Evolutionary conservation across 2,329 filamentous ascomycete genomes (phyloP).

Genomic region (Cyphellophora attinorum): DNA sequence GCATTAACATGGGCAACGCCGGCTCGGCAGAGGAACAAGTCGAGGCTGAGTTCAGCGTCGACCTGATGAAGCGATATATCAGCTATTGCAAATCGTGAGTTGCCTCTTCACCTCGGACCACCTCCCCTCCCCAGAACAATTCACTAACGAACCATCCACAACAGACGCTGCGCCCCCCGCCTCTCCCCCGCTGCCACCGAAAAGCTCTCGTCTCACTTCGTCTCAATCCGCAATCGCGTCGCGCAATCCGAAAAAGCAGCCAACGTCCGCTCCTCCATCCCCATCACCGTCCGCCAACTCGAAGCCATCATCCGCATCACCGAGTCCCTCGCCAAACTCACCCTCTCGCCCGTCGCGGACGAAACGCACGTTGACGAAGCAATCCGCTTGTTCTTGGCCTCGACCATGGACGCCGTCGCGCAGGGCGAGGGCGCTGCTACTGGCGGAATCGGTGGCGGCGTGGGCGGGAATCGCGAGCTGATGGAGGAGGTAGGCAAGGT

Average conservation of each 20-base stretch:
- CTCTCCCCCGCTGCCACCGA: constrained; percentile 85
- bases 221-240: constrained; percentile 88
- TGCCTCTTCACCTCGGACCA: background rate
- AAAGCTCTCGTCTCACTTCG: constrained; percentile 94
- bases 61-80: constrained; percentile 96
- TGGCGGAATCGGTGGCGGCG: constrained; percentile 7
- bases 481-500: constrained; percentile 82
- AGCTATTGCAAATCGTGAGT: constrained; percentile 90
- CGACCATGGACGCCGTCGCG: constrained; percentile 95
- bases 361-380: constrained; percentile 94
- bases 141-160: constrained; percentile 22
- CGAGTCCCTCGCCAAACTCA: constrained; percentile 86
- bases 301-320: constrained; percentile 97
- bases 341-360: constrained; percentile 73
- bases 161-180: constrained; percentile 78
- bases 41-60: constrained; percentile 82
- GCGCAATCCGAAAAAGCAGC: constrained; percentile 83
- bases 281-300: constrained; percentile 93
- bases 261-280: constrained; percentile 84
- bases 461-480: constrained; percentile 65
- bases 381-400: constrained; percentile 89
- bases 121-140: background rate
- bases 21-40: constrained; percentile 65
- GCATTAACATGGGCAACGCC: constrained; percentile 86
- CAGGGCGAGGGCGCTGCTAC: constrained; percentile 62